Percentiles rank a stretch among this genome's conserved stretches.
These are phyloP conservation scores for Metschnikowia peoriensis DNA, from an alignment of 805 yeast species.

Conservation along the genomic window DNA sequence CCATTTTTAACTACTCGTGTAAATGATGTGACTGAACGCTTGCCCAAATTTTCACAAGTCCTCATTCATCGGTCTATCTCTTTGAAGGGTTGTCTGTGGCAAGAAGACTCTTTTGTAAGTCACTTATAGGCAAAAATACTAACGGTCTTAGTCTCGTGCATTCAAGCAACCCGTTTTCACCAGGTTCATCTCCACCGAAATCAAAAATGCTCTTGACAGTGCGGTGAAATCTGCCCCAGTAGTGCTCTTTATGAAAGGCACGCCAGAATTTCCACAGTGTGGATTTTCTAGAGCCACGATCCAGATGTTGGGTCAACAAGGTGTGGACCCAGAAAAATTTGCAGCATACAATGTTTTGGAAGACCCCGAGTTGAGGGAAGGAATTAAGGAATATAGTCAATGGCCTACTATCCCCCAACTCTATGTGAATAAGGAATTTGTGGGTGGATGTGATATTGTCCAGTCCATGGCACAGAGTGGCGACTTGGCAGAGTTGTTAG, in stretches of 20 bases:
- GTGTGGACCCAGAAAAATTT: slow-evolving; percentile 93
- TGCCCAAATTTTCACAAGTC: no score
- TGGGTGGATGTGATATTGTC: slow-evolving; percentile 97
- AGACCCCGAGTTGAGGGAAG: slow-evolving; percentile 90
- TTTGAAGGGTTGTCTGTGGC: no score
- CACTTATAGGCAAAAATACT: not conserved
- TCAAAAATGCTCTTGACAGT: slow-evolving; percentile 76
- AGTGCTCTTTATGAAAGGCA: slow-evolving; percentile 97
- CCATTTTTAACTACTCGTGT: no score
- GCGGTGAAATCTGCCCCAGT: slow-evolving; percentile 92
- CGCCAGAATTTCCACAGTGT: slow-evolving; percentile 97
- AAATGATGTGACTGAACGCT: no score
- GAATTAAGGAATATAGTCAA: slow-evolving; percentile 89
- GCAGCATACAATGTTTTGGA: slow-evolving; percentile 97
- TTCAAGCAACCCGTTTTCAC: slow-evolving; percentile 1
- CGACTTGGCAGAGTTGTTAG: slow-evolving; percentile 84
- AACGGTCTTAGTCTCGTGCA: not conserved
- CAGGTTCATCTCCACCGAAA: slow-evolving; percentile 70
- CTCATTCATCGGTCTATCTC: not conserved
- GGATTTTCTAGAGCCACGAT: slow-evolving; percentile 96
- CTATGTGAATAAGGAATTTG: slow-evolving; percentile 84
- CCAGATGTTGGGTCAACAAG: slow-evolving; percentile 90
- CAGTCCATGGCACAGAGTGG: slow-evolving; percentile 89
- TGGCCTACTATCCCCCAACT: slow-evolving; percentile 99
- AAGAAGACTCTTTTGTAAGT: no score